Base-by-base conservation (phyloP, 1,139 yeast genomes). In the Yamadazyma friedrichii region DNA sequence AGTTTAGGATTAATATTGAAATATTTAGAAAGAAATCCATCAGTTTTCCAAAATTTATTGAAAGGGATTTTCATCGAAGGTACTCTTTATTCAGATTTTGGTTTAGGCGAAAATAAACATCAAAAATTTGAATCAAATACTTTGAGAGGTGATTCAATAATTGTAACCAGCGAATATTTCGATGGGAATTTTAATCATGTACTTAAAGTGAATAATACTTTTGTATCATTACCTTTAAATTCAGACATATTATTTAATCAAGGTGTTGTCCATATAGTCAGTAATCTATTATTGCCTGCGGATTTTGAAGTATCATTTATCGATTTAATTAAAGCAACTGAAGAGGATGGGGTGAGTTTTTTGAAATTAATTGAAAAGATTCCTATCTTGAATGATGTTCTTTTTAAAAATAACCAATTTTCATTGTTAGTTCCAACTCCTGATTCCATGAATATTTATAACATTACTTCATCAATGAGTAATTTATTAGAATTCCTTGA, bases 211-310 rank as follows among this genome's bases (percentile, higher is more conserved):
- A 66, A 69, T 47, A 49, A 52, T 30, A 62, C 71, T 1, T 39
- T 44, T 6, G 38, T 70, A 10, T 45, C 60, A 10, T 43, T 71
- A 2, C 68, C 70, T 0, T 67, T 71, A 38, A 74, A 79, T 45
- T 68, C 80, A 1, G 97, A 93, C 57, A 73, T 88, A 8, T 58
- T 93, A 13, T 91, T 87, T 58, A 81, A 78, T 46, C 84, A 85
- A 55, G 98, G 98, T 1, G 96, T 91, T 0, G 78, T 88, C 2
- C 98, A 89, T 56, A 80, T 91, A 1, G 65, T 86, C 5, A 65
- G 72, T 35, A 61, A 72, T 9, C 68, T 88, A 0, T 55, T 78
- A 2, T 62, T 88, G 9, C 96, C 97, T 0, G 59, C 64, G 0
- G 60, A 66, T 26, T 62, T 91, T 26, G 59, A 67, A 9, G 74